Conservation (phyloP, 2,329 filamentous ascomycete species). For the Beauveria australis region DNA sequence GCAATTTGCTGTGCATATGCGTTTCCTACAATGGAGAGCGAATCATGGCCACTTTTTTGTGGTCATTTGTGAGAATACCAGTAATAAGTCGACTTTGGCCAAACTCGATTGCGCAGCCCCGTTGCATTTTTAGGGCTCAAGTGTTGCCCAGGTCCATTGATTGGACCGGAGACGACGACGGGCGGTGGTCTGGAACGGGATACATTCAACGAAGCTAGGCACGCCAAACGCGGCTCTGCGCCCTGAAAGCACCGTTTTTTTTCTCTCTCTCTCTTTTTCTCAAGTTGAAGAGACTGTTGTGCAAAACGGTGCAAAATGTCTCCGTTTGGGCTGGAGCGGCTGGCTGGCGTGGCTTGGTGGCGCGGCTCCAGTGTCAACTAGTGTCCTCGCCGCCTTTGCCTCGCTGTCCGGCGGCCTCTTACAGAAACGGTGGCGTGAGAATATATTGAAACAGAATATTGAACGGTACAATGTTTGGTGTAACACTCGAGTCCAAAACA, state of each 20-base stretch:
- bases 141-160: neutral
- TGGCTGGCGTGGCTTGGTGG: neutral
- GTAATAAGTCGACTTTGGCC: no score
- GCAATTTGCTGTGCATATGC: neutral
- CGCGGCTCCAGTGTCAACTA: neutral
- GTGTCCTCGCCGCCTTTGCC: neutral
- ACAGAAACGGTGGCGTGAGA: no score
- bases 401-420: neutral
- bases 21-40: no score
- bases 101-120: no score
- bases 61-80: no score
- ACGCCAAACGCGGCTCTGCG: constrained; percentile 2
- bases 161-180: neutral
- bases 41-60: no score
- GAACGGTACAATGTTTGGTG: no score
- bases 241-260: neutral
- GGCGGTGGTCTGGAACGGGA: neutral
- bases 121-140: no score
- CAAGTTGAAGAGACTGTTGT: neutral
- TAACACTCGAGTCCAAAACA: no score
- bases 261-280: no score
- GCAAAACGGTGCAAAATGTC: neutral
- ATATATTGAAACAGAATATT: no score
- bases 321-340: neutral
- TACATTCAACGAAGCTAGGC: neutral